phyloP scores from a whole-genome alignment of 2,329 filamentous ascomycete species.

The Epichloe sp. region DNA sequence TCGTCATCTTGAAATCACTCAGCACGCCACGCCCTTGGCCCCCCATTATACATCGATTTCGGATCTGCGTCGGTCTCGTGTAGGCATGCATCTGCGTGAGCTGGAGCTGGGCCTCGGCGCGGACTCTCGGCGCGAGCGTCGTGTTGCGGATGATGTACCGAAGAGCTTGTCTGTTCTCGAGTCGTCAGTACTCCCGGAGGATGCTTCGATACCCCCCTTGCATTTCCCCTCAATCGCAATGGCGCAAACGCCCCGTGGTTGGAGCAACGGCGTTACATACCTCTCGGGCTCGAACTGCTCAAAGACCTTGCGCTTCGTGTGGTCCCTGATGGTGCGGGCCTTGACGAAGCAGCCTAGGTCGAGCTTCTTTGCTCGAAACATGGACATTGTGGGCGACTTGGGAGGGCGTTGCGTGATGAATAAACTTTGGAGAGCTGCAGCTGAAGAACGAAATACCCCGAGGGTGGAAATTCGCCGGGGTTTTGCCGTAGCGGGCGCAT shows the following conservation, averaged over 20 bases:
- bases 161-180: slow-evolving; percentile 61
- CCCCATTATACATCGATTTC: slow-evolving; percentile 87
- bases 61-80: slow-evolving; percentile 84
- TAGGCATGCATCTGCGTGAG: slow-evolving; percentile 93
- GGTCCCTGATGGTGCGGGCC: slow-evolving; percentile 76
- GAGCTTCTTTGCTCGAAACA: slow-evolving; percentile 82
- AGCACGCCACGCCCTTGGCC: slow-evolving; percentile 87
- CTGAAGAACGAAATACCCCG: neutral
- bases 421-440: neutral
- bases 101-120: slow-evolving; percentile 86
- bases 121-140: slow-evolving; percentile 63
- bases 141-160: slow-evolving; percentile 92
- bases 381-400: slow-evolving; percentile 47
- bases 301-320: slow-evolving; percentile 92
- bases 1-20: slow-evolving; percentile 79
- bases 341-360: slow-evolving; percentile 84
- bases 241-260: neutral
- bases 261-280: slow-evolving; percentile 30
- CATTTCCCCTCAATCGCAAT: neutral
- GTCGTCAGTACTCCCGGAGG: no score
- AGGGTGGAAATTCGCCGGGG: neutral
- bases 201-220: neutral
- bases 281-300: slow-evolving; percentile 77
- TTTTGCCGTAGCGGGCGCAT: neutral
- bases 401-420: neutral